Evolutionary conservation across 371 early-diverging fungal genomes (phyloP), one percentile per base, ranked within the genome.

Genomic region (Basidiobolus meristosporus): DNA sequence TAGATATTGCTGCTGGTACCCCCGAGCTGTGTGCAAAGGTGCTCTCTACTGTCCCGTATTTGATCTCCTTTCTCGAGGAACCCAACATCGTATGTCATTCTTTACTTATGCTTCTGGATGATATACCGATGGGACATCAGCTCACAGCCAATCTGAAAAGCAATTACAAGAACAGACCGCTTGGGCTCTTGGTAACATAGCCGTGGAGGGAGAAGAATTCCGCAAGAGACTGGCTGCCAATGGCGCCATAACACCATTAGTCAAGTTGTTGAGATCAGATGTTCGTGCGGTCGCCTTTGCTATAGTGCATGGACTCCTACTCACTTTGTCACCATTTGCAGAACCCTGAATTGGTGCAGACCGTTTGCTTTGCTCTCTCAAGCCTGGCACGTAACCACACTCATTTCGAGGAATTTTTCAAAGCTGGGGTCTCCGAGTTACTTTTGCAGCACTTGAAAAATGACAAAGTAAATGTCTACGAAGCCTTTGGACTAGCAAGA

Each of bases 311-410:
- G 22, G 12, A 16, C 30, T 11, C 2, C 30, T 26, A 48, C 45
- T 23, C 15, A 19, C 11, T 14, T 28, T 10, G 17, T 34, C 17
- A 19, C n/a, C 7, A 12, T 38, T 42, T 23, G 14, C 41, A 57
- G 70, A 62, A 70, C 41, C 40, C 60, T 28, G 50, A 55, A 5
- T 39, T 77, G 29, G 53, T 76, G n/a, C 73, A 75, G 43, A 74
- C 78, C 1, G 67, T 65, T 6, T 82, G 82, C 52, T 79, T 82
- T 56, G 77, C 82, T 2, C 40, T 82, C 19, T 76, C 80, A n/a
- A 79, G 77, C 45, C 46, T 82, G 51, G 70, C 74, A 2, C 73
- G 65, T 14, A 62, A 65, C 21, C 65, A 68, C 43, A 52, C 64
- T 0, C 62, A 65, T 17, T 45, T 67, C 21, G 54, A 63, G n/a